phyloP scores from a whole-genome alignment of 2,329 filamentous ascomycete genomes.

The Neoscytalidium dimidiatum region DNA sequence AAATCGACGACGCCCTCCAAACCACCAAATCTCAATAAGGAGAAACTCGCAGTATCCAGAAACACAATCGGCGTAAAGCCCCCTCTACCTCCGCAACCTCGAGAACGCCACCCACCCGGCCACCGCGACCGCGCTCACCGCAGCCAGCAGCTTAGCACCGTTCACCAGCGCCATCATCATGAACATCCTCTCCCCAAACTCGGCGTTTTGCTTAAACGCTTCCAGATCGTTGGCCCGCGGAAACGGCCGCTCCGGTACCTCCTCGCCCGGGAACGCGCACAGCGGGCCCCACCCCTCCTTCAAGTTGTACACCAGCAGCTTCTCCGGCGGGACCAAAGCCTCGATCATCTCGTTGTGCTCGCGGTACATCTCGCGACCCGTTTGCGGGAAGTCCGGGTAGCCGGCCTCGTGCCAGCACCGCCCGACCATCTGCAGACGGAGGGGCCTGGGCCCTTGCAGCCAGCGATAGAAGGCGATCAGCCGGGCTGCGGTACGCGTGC shows the following conservation, averaged over 20 bases:
- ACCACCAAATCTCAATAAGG: no score
- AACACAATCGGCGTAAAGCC: neutral
- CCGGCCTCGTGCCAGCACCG: neutral
- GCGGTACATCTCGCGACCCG: neutral
- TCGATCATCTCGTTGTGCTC: neutral
- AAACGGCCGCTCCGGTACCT: slow-evolving; percentile 38
- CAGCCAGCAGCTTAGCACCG: neutral
- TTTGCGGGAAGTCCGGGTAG: neutral
- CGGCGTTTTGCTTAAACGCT: neutral
- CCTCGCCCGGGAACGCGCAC: slow-evolving; percentile 43
- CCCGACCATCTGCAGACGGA: neutral
- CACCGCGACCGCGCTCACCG: neutral
- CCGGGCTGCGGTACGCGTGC: neutral
- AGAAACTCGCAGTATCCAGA: no score
- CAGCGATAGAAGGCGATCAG: neutral
- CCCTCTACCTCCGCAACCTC: neutral
- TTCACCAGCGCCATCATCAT: neutral
- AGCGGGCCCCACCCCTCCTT: slow-evolving; percentile 49
- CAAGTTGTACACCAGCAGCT: slow-evolving; percentile 39
- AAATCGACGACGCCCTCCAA: neutral
- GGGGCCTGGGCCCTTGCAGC: neutral
- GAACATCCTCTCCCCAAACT: neutral
- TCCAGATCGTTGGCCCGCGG: slow-evolving; percentile 34
- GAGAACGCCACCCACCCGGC: neutral
- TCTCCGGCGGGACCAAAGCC: neutral